Evolutionary conservation across 2,329 filamentous ascomycete species (phyloP), one percentile per base, ranked within the genome.

Genomic region (Talaromyces sp.): DNA sequence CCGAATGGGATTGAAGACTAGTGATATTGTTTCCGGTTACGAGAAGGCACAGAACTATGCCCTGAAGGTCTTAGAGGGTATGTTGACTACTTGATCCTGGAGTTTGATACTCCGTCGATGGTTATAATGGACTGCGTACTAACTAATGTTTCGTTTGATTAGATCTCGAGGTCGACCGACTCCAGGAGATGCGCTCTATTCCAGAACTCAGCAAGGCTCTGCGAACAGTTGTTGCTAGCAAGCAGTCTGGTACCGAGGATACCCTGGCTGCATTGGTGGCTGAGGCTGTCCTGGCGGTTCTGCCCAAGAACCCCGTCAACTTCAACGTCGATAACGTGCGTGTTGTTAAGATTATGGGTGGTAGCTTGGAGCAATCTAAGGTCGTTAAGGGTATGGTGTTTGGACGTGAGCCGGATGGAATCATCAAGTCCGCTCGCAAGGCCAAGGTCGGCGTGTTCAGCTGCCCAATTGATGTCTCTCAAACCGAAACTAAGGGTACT

Each of bases 271-370:
- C 87, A 49, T 83, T 97, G 67, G 92, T 99, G 60, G 87, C 95
- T 41, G 91, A 97, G 71, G 85, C 84, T 27, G 84, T 87, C 19
- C 85, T 97, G 51, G 86, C 91, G 40, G 92, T 99, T 17, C 83
- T 99, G 58, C 94, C 95, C 63, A 97, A 97, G 81, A 96, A 97
- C 78, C 89, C 94, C 19, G 78, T 83, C 72, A 92, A 95, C 78
- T 99, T 99, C 84, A 99, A 97, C 76, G 91, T 99, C 61, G 94
- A 99, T 81, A 99, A 99, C 75, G 88, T 99, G 67, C 90, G 94
- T 55, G 95, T 99, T 53, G 95, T 99, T 66, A 99, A 99, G 84
- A 99, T 99, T 69, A 97, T 99, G 93, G 94, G 94, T 65, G 93
- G 94, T 61, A 91, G 89, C 72, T 80, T 99, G 70, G 90, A 95